Base-by-base conservation (phyloP, 257 asterid species). In the Gynochthodes officinalis region DNA sequence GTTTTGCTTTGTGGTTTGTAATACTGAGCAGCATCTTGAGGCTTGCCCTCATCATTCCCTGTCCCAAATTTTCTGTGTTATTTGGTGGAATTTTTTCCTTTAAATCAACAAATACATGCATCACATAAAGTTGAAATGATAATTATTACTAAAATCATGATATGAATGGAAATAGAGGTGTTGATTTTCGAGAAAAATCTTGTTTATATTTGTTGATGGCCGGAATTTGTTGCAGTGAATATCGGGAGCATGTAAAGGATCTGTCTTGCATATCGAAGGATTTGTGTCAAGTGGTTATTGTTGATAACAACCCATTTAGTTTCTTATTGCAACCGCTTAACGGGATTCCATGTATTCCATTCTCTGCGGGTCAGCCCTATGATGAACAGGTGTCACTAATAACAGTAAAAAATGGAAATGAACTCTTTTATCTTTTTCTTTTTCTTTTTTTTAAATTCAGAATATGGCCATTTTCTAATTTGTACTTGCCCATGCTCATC, bases 241-340 rank as follows among this genome's bases (percentile, higher is more conserved):
- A 88, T 54, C 88, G 95, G 37, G 97, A 91, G 77, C 97, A 94
- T 55, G 97, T 94, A 70, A 94, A 94, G 82, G 97, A 94, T 73
- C 83, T 94, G 73, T 80, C 89, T 13, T 75, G 90, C 84, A 75
- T 91, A 82, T 84, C 99, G 25, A 85, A 86, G 75, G 95, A 94
- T 73, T 60, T 91, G 28, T 69, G 88, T 68, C 86, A 96, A 76
- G 82, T 76, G 60, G 99, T 94, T 53, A 88, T 91, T 69, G 99
- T 94, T 49, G 99, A 94, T 86, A 94, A 94, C 78, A 89, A 94
- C 76, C 97, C 99, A 3, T 94, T 91, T 75, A 94, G 99, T 83
- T 94, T 94, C 89, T 77, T 94, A 76, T 79, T 91, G 84, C 99
- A 94, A 83, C 99, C 99, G 57, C 73, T 85, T 53, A 94, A 94